phyloP scores from a whole-genome alignment of 2,329 filamentous ascomycete genomes.

The Hawksworthiomyces lignivorus region DNA sequence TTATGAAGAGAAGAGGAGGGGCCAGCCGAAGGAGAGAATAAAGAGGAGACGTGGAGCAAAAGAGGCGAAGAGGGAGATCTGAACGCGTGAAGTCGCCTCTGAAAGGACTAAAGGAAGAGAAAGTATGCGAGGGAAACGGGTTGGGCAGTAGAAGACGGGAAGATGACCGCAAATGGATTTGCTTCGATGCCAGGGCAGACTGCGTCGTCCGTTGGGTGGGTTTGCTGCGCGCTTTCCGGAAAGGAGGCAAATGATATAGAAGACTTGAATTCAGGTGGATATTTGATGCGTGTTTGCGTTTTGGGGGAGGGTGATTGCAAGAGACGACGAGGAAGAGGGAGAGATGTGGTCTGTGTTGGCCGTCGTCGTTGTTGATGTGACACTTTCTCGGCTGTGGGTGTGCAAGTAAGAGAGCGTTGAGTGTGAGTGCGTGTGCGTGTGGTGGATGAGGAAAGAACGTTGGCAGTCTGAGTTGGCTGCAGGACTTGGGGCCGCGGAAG shows the following conservation, averaged over 20 bases:
- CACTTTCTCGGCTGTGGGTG: too few relatives aligned
- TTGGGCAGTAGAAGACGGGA: background rate
- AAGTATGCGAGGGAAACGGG: background rate
- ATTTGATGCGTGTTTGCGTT: too few relatives aligned
- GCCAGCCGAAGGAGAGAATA: background rate
- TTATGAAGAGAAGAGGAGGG: background rate
- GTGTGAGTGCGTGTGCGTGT: too few relatives aligned
- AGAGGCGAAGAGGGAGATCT: background rate
- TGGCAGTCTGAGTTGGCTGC: conserved; percentile 7
- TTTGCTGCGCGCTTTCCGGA: background rate
- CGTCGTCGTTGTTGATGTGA: conserved; percentile 15
- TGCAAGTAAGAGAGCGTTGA: too few relatives aligned
- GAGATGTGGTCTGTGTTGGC: too few relatives aligned
- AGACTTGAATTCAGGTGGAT: too few relatives aligned
- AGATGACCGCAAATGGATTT: too few relatives aligned
- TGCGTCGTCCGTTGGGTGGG: conserved; percentile 1
- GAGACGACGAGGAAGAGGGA: too few relatives aligned
- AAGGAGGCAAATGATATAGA: too few relatives aligned
- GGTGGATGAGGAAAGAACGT: conserved; percentile 7
- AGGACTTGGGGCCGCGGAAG: conserved; percentile 1
- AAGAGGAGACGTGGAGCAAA: conserved; percentile 1
- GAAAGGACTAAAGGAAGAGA: background rate
- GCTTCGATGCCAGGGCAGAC: too few relatives aligned
- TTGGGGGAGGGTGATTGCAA: too few relatives aligned
- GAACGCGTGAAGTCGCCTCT: background rate